phyloP scores from a whole-genome alignment of 768 basidiomycete genomes.

The Tricholoma saponaceum region DNA sequence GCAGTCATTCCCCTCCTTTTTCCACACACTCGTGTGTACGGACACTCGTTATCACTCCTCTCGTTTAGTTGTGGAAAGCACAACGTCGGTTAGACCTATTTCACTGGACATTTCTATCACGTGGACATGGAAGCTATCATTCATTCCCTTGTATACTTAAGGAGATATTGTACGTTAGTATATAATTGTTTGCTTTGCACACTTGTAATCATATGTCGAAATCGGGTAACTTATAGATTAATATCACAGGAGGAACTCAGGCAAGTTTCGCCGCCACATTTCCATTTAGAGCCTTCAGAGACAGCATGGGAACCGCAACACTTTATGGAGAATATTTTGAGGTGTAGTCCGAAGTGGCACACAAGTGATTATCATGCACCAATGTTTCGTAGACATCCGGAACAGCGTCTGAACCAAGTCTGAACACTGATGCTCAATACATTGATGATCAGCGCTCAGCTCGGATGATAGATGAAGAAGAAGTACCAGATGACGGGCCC shows the following conservation, averaged over 20 bases:
- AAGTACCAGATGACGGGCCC: too few relatives aligned
- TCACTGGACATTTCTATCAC: conserved; percentile 1
- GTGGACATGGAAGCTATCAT: not conserved
- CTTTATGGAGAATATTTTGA: too few relatives aligned
- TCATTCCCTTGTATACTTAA: conserved; percentile 9
- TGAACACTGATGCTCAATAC: too few relatives aligned
- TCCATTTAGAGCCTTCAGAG: too few relatives aligned
- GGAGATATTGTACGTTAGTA: conserved; percentile 6
- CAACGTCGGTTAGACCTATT: conserved; percentile 2
- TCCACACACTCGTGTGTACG: not conserved
- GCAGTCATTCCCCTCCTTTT: conserved; percentile 4
- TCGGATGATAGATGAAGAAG: too few relatives aligned
- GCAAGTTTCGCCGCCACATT: too few relatives aligned
- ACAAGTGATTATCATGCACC: too few relatives aligned
- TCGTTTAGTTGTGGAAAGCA: conserved; percentile 5
- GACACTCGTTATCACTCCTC: conserved; percentile 6
- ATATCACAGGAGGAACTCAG: not conserved
- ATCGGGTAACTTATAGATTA: not conserved
- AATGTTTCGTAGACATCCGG: too few relatives aligned
- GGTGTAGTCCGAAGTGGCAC: too few relatives aligned
- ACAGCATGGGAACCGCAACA: too few relatives aligned
- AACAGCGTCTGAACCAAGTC: too few relatives aligned
- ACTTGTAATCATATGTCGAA: not conserved
- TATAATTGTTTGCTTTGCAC: conserved; percentile 2
- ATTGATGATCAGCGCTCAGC: too few relatives aligned